Conservation (phyloP, 1,139 yeast species). For the Saccharomyces pastorianus region DNA sequence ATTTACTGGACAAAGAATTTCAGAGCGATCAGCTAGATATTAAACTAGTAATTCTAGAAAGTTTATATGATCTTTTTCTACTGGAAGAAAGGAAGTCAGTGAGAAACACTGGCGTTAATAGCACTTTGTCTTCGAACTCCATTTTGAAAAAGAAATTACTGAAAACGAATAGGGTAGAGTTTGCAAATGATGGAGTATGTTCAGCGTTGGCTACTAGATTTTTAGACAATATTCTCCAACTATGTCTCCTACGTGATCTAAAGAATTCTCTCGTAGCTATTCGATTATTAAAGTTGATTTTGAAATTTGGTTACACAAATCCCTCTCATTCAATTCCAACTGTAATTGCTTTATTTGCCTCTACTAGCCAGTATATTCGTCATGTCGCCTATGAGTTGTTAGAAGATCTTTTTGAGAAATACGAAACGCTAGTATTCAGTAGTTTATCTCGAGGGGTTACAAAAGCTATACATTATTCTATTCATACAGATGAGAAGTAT, state of each 20-base stretch:
- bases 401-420: slow-evolving; percentile 48
- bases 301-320: slow-evolving; percentile 62
- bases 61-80: slow-evolving; percentile 47
- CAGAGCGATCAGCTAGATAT: slow-evolving; percentile 32
- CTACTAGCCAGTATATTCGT: slow-evolving; percentile 39
- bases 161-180: slow-evolving; percentile 33
- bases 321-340: slow-evolving; percentile 65
- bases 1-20: slow-evolving; percentile 48
- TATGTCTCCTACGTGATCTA: slow-evolving; percentile 43
- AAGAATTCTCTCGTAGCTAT: slow-evolving; percentile 44
- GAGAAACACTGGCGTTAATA: slow-evolving; percentile 34
- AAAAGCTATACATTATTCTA: slow-evolving; percentile 43
- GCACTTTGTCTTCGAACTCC: slow-evolving; percentile 16
- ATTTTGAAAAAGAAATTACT: slow-evolving; percentile 28
- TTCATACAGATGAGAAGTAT: slow-evolving; percentile 7
- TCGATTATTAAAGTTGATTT: slow-evolving; percentile 46
- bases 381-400: slow-evolving; percentile 48
- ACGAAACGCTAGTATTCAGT: slow-evolving; percentile 62
- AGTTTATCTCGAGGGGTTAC: slow-evolving; percentile 59
- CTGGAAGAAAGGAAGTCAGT: slow-evolving; percentile 43
- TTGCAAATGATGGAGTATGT: slow-evolving; percentile 56
- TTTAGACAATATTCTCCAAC: slow-evolving; percentile 39
- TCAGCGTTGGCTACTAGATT: slow-evolving; percentile 64
- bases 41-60: slow-evolving; percentile 45
- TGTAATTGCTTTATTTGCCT: slow-evolving; percentile 59